Conservation (phyloP, 495 filamentous ascomycete genomes). For the Aspergillus affinis region DNA sequence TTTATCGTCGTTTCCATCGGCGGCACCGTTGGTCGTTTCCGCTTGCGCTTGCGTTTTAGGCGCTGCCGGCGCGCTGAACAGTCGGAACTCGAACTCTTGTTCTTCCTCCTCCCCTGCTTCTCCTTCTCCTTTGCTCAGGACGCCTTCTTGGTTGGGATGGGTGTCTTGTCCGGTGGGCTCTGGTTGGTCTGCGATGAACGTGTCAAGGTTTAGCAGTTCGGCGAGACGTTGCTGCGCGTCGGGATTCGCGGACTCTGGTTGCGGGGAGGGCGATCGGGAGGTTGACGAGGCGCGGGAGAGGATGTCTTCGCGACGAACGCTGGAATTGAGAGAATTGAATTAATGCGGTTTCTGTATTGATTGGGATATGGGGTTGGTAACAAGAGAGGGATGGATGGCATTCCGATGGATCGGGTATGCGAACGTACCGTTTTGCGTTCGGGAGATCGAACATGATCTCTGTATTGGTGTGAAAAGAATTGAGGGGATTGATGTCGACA, state of each 20-base stretch:
- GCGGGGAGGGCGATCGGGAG: constrained; percentile 33
- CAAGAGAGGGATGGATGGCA: background rate
- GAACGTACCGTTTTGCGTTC: constrained; percentile 41
- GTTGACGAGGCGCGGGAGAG: constrained; percentile 32
- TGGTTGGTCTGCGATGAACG: constrained; percentile 13
- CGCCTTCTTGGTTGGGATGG: constrained; percentile 4
- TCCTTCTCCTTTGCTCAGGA: constrained; percentile 6
- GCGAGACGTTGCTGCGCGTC: constrained; percentile 41
- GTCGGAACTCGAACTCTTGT: constrained; percentile 49
- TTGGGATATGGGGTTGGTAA: background rate
- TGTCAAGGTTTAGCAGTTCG: constrained; percentile 40
- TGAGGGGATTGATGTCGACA: background rate
- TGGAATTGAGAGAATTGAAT: constrained; percentile 15
- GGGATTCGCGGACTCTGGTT: constrained; percentile 31
- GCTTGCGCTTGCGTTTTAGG: constrained; percentile 10
- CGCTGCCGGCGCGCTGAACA: constrained; percentile 40
- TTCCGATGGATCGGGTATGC: background rate
- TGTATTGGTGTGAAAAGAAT: background rate
- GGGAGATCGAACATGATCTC: constrained; percentile 43
- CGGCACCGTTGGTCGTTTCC: background rate
- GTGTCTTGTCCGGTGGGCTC: constrained; percentile 6
- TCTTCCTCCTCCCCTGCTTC: constrained; percentile 35
- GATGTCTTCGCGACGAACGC: constrained; percentile 46
- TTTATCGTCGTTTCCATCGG: constrained; percentile 3
- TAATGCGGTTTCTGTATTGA: constrained; percentile 7